Base-by-base conservation (phyloP, 2,329 filamentous ascomycete species). In the Sporothrix inflata region DNA sequence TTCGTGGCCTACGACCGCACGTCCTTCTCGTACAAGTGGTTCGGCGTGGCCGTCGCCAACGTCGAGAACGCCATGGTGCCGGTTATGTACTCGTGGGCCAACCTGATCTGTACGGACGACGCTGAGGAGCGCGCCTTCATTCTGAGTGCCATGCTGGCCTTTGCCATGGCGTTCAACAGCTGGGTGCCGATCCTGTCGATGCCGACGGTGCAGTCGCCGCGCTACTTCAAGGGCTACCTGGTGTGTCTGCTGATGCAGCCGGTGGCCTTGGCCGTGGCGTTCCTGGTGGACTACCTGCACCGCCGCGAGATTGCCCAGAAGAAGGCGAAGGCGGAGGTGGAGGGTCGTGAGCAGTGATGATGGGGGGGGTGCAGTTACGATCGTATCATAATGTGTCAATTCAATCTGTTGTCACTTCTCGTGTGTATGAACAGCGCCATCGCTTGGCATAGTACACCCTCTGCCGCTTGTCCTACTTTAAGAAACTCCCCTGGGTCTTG, bases 41-140 rank as follows among this genome's bases (percentile, higher is more conserved):
- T 71, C 11, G 74, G 65, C 12, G 70, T 73, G 1, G 73, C 73
- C 7, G 67, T 74, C 12, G 61, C 24, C 55, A 70, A 73, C 60
- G 69, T 74, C 61, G 61, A 71, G 30, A 72, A 70, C n/a, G 72
- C 74, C 27, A 55, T 73, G 34, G 67, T 69, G 7, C 73, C 72
- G 2, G 69, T 75, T n/a, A 74, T 72, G 69, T 71, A 73, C 68
- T 79, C 78, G 7, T 82, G 81, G 80, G 79, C 81, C 5, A 83
- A 83, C 70, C 77, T 80, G 71, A 79, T 80, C 11, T 81, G 80
- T 66, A 76, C 79, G 2, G 74, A 76, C 12, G 82, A 83, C 45
- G 80, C 81, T 7, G 82, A 84, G 76, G 82, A 83, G 47, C 80
- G 82, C 0, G 80, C 82, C 4, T 76, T 84, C 8, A 81, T 83